Evolutionary conservation across 2,329 filamentous ascomycete genomes (phyloP).

Genomic region (Colletotrichum eremochloae): DNA sequence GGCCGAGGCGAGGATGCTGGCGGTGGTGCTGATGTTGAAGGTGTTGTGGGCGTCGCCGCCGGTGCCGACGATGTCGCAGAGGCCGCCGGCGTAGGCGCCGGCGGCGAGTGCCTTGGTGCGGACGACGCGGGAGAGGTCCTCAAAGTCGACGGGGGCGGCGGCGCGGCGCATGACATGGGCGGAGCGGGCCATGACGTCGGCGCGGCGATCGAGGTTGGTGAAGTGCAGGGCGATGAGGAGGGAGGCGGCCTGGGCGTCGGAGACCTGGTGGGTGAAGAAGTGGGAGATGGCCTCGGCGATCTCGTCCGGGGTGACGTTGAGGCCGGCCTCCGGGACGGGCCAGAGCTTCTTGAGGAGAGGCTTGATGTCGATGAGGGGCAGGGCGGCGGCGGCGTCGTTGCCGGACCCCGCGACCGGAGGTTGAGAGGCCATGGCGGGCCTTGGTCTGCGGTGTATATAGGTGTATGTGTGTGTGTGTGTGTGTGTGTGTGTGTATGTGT

Average conservation of each 20-base stretch:
- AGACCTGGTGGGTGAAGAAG: slow-evolving; percentile 91
- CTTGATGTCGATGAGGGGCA: slow-evolving; percentile 69
- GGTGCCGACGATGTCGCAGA: slow-evolving; percentile 97
- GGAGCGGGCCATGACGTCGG: slow-evolving; percentile 88
- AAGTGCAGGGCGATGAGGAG: slow-evolving; percentile 94
- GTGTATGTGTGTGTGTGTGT: neutral
- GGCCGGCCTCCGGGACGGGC: slow-evolving; percentile 63
- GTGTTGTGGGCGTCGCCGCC: slow-evolving; percentile 97
- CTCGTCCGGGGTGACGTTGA: slow-evolving; percentile 77
- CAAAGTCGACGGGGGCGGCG: slow-evolving; percentile 77
- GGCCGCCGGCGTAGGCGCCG: slow-evolving; percentile 83
- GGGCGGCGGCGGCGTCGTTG: slow-evolving; percentile 46
- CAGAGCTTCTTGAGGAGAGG: slow-evolving; percentile 80
- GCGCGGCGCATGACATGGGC: slow-evolving; percentile 87
- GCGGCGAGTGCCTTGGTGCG: slow-evolving; percentile 71
- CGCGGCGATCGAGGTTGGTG: slow-evolving; percentile 84
- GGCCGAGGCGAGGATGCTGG: slow-evolving; percentile 90
- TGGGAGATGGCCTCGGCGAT: slow-evolving; percentile 91
- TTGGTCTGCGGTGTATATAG: neutral
- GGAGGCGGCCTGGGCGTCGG: slow-evolving; percentile 88
- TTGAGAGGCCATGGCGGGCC: slow-evolving; percentile 50
- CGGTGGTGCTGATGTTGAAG: slow-evolving; percentile 97
- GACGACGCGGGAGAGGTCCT: slow-evolving; percentile 72
- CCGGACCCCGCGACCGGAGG: slow-evolving; percentile 46
- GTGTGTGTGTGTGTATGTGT: neutral